Conservation (phyloP, 805 yeast species). For the Kodamaea laetipori region DNA sequence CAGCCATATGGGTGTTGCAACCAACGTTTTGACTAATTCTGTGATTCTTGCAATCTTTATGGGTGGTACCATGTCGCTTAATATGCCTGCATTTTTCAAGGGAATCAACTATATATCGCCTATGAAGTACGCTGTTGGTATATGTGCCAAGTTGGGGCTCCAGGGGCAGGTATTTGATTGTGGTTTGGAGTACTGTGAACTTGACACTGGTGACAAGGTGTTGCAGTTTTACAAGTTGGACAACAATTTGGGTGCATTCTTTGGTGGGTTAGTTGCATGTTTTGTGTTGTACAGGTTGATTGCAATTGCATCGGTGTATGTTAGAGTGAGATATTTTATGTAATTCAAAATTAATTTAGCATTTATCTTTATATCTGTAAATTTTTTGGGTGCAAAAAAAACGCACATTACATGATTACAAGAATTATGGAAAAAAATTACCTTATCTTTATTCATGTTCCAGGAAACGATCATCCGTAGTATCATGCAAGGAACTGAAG, state of each 20-base stretch:
- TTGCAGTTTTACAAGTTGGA: slow-evolving; percentile 51
- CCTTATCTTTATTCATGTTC: too few species aligned
- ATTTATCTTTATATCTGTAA: too few species aligned
- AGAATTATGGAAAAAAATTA: too few species aligned
- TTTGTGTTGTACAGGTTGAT: slow-evolving; percentile 44
- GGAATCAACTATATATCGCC: slow-evolving; percentile 30
- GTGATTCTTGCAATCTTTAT: slow-evolving; percentile 27
- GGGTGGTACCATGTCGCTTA: slow-evolving; percentile 35
- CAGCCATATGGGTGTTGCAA: slow-evolving; percentile 28
- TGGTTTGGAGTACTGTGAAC: slow-evolving; percentile 43
- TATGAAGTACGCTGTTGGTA: slow-evolving; percentile 26
- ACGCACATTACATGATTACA: too few species aligned
- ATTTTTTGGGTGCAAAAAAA: too few species aligned
- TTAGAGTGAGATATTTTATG: slow-evolving; percentile 16
- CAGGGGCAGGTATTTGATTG: slow-evolving; percentile 22
- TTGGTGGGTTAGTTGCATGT: slow-evolving; percentile 43
- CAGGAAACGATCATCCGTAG: too few species aligned
- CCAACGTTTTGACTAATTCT: slow-evolving; percentile 23
- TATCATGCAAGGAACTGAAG: too few species aligned
- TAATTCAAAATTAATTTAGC: neutral
- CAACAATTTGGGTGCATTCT: slow-evolving; percentile 36
- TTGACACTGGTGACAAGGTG: slow-evolving; percentile 57
- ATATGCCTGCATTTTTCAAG: slow-evolving; percentile 28
- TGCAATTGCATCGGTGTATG: slow-evolving; percentile 26
- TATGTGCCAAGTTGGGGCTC: slow-evolving; percentile 25